A percentile compares a stretch with the other conserved stretches of the same genome.
Conservation (phyloP, 148 eudicot species). For the Gaultheria prostrata region DNA sequence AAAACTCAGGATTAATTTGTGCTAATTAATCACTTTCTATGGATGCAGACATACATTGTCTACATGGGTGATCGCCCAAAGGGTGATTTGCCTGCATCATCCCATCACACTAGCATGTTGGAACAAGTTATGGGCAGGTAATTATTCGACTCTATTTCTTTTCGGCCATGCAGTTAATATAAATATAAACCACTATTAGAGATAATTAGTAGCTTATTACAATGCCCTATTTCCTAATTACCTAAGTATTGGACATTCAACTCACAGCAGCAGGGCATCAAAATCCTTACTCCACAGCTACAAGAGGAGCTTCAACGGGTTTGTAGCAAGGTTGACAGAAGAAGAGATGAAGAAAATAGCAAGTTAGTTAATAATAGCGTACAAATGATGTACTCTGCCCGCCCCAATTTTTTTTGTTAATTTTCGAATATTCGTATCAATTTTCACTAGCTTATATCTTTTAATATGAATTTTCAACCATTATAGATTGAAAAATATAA, state of each 20-base stretch:
- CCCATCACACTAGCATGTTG: constrained; percentile 25
- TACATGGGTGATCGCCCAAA: constrained; percentile 30
- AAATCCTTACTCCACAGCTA: constrained; percentile 23
- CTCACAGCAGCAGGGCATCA: constrained; percentile 20
- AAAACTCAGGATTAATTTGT: too few species aligned
- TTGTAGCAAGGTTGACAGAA: constrained; percentile 23
- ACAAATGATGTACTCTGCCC: too few species aligned
- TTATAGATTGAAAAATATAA: too few species aligned
- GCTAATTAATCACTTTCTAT: background rate
- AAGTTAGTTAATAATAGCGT: constrained; percentile 9
- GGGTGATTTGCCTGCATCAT: constrained; percentile 22
- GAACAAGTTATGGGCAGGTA: constrained; percentile 27
- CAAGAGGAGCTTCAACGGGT: constrained; percentile 31
- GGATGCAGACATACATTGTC: constrained; percentile 24
- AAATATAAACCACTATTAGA: too few species aligned
- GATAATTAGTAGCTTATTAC: too few species aligned
- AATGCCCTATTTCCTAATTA: too few species aligned
- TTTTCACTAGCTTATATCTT: too few species aligned
- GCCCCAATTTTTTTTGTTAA: background rate
- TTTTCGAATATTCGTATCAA: too few species aligned
- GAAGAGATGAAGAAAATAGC: constrained; percentile 22
- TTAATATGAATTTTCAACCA: too few species aligned
- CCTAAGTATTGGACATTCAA: too few species aligned
- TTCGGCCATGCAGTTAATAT: too few species aligned
- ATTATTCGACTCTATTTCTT: background rate